Evolutionary conservation across 1,139 yeast species (phyloP).

Genomic region (Tardiomyces blankii): DNA sequence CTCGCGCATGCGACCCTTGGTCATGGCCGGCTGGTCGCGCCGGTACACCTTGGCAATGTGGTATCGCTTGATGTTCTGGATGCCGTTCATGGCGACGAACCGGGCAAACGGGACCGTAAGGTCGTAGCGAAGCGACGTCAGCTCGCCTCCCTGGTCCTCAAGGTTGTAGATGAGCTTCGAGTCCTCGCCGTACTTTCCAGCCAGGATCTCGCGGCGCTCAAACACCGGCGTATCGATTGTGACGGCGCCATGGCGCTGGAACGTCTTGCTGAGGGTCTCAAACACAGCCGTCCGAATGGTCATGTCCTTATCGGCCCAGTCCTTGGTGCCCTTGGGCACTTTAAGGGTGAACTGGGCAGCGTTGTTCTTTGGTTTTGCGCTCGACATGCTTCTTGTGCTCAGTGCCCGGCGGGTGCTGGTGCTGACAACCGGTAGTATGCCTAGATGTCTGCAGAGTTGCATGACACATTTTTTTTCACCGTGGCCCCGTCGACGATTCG

Average conservation of each 20-base stretch:
- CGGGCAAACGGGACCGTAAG: conserved; percentile 97
- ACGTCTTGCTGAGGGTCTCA: conserved; percentile 53
- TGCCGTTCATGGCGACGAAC: conserved; percentile 88
- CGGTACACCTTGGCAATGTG: conserved; percentile 97
- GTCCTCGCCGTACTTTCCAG: conserved; percentile 98
- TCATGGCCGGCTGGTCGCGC: conserved; percentile 99
- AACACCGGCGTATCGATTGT: conserved; percentile 97
- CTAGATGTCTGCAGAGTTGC: neutral
- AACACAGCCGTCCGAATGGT: conserved; percentile 83
- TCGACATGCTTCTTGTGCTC: neutral
- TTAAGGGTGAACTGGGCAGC: conserved; percentile 54
- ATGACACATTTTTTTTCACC: neutral
- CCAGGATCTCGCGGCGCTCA: conserved; percentile 84
- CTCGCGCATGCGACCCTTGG: conserved; percentile 98
- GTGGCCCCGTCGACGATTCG: too few relatives aligned
- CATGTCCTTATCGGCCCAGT: conserved; percentile 98
- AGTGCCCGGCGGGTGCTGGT: too few relatives aligned
- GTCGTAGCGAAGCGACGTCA: conserved; percentile 89
- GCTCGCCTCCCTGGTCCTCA: conserved; percentile 97
- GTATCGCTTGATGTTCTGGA: conserved; percentile 80
- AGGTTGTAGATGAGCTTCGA: conserved; percentile 89
- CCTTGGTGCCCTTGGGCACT: conserved; percentile 92
- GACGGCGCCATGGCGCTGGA: conserved; percentile 95
- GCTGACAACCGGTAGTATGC: too few relatives aligned
- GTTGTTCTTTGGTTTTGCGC: conserved; percentile 6